phyloP scores from a whole-genome alignment of 1,284 basidiomycete genomes.

The Bjerkandera adusta region DNA sequence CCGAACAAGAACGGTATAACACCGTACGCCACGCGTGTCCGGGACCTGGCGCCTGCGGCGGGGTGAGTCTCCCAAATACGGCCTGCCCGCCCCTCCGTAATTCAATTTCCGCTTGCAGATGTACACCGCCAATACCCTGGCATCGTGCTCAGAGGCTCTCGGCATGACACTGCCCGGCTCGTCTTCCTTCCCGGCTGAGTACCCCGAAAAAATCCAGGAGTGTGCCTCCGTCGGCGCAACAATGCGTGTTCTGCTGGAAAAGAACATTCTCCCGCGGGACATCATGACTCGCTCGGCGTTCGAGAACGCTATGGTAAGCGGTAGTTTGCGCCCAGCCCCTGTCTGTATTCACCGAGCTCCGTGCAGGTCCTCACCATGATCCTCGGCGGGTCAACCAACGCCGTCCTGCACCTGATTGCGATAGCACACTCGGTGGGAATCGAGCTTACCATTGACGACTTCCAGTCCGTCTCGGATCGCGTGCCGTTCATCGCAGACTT shows the following conservation, averaged over 20 bases:
- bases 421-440: constrained; percentile 89
- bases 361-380: constrained; percentile 87
- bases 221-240: constrained; percentile 77
- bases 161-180: constrained; percentile 98
- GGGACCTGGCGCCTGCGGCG: constrained; percentile 94
- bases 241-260: constrained; percentile 85
- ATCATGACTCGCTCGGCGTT: constrained; percentile 97
- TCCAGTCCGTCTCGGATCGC: constrained; percentile 82
- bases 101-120: constrained; percentile 48
- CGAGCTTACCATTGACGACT: constrained; percentile 80
- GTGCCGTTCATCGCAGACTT: constrained; percentile 88
- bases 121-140: constrained; percentile 98
- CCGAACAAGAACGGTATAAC: constrained; percentile 80
- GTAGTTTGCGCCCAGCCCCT: constrained; percentile 15
- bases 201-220: constrained; percentile 83
- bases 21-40: constrained; percentile 92
- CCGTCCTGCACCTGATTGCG: constrained; percentile 88
- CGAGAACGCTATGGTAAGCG: constrained; percentile 89
- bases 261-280: constrained; percentile 91
- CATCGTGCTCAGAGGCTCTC: constrained; percentile 87
- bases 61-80: constrained; percentile 54
- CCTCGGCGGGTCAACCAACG: constrained; percentile 92
- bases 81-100: background rate
- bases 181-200: constrained; percentile 92
- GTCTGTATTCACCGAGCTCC: constrained; percentile 11